Conservation (phyloP, 1,139 yeast genomes). For the Geotrichum citri-aurantii region DNA sequence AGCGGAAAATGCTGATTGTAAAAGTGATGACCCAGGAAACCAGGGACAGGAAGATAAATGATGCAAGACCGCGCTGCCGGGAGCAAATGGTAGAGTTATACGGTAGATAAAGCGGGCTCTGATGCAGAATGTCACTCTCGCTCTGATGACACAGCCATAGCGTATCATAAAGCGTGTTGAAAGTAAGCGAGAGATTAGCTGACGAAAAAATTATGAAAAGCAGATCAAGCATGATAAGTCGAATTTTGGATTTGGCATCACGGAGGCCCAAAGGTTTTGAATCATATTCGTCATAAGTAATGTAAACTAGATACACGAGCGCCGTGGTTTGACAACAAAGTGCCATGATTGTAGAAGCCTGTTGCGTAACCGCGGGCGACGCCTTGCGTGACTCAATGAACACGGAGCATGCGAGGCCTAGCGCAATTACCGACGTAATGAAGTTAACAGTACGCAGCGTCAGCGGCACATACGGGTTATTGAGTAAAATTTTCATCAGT, state of each 20-base stretch:
- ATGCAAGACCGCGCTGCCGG: constrained; percentile 73
- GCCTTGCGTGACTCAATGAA: constrained; percentile 28
- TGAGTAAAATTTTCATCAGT: constrained; percentile 53
- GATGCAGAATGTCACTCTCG: neutral
- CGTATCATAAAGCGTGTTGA: constrained; percentile 72
- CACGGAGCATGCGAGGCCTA: constrained; percentile 30
- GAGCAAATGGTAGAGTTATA: constrained; percentile 51
- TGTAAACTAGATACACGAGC: constrained; percentile 66
- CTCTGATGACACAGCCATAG: constrained; percentile 66
- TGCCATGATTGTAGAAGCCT: constrained; percentile 91
- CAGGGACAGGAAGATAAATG: constrained; percentile 70
- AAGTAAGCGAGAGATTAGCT: constrained; percentile 80
- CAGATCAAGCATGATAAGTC: constrained; percentile 70
- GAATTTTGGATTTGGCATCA: constrained; percentile 74
- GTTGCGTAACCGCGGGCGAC: constrained; percentile 55
- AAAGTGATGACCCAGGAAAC: constrained; percentile 83
- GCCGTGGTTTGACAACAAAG: constrained; percentile 78
- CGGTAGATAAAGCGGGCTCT: constrained; percentile 21
- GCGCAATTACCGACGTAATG: constrained; percentile 33
- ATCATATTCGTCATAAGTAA: constrained; percentile 83
- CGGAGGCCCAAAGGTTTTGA: constrained; percentile 90
- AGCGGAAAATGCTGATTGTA: constrained; percentile 73
- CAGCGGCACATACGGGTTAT: constrained; percentile 77
- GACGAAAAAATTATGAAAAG: constrained; percentile 88
- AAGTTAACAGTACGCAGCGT: constrained; percentile 66